Evolutionary conservation across 345 rosid genomes (phyloP), one percentile per base, ranked within the genome.

Genomic region (Aurinia saxatilis): DNA sequence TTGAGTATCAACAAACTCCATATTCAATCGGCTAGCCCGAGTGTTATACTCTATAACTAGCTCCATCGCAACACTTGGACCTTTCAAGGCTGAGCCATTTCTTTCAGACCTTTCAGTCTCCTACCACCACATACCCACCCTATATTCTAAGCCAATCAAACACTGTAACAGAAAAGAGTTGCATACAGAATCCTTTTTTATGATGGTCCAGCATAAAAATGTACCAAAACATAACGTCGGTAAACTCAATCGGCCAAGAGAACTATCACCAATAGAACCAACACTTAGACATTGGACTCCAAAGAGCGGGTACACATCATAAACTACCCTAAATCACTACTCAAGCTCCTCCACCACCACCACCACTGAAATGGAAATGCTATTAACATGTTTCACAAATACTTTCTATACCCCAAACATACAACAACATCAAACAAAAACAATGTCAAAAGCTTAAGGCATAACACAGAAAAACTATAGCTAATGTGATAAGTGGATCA

Each of bases 21-120:
- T n/a, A n/a, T n/a, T n/a, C n/a, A n/a, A n/a, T n/a, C 92, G 8
- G 73, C 81, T 66, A 88, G 46, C 10, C 88, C 91, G 0, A 88
- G 81, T 1, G 73, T 35, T 7, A 86, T 31, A 8, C 0, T n/a
- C n/a, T n/a, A 80, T 77, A 31, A 71, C 11, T 27, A 88, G 34
- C 77, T 91, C 96, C 88, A 82, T 88, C 37, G 84, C 67, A 11
- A 86, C 95, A 58, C 86, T 91, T 12, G 96, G 98, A 21, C 88
- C 95, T 71, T 84, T 86, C 84, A 88, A 77, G 21, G 95, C 78
- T 18, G 83, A 54, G 80, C 77, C 92, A 91, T 91, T 68, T 72
- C 46, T 50, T 56, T 25, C 29, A 14, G 35, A 10, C 41, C 46
- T 50, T 56, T 25, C 29, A 14, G 34, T 38, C 51, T 58, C 49